phyloP scores from a whole-genome alignment of 2,329 filamentous ascomycete species.

The Stylonectria norvegica region DNA sequence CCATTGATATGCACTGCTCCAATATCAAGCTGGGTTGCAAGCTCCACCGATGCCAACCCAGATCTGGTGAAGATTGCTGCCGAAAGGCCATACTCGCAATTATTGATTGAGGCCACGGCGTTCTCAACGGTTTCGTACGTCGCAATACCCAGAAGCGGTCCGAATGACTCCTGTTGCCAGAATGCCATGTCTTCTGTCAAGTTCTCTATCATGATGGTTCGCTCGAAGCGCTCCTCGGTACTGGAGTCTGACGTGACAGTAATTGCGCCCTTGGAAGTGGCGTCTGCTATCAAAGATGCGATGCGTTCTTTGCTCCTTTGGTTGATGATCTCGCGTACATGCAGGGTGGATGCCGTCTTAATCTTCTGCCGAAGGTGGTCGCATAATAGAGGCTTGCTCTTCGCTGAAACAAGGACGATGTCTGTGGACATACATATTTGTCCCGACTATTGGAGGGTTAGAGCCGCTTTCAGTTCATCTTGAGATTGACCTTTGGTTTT shows the following conservation, averaged over 20 bases:
- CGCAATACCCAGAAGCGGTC: slow-evolving; percentile 14
- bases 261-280: neutral
- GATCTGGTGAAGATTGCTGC: slow-evolving; percentile 13
- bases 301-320: neutral
- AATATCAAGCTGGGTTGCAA: slow-evolving; percentile 10
- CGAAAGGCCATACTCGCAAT: slow-evolving; percentile 19
- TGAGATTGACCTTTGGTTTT: no score
- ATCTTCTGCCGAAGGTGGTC: neutral
- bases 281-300: neutral
- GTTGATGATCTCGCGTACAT: neutral
- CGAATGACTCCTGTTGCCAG: slow-evolving; percentile 16
- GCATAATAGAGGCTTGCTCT: neutral
- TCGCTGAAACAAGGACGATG: neutral
- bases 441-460: neutral
- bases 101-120: slow-evolving; percentile 14
- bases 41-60: slow-evolving; percentile 3
- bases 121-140: slow-evolving; percentile 10
- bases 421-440: slow-evolving; percentile 1
- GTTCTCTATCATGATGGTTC: slow-evolving; percentile 16
- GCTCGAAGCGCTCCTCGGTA: neutral
- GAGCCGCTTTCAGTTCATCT: no score
- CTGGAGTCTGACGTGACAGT: neutral
- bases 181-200: slow-evolving; percentile 16
- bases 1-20: slow-evolving; percentile 22
- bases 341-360: neutral